These are phyloP conservation scores for Penicillium sp. DNA, from an alignment of 2,329 filamentous ascomycete genomes.

Conservation along the genomic window DNA sequence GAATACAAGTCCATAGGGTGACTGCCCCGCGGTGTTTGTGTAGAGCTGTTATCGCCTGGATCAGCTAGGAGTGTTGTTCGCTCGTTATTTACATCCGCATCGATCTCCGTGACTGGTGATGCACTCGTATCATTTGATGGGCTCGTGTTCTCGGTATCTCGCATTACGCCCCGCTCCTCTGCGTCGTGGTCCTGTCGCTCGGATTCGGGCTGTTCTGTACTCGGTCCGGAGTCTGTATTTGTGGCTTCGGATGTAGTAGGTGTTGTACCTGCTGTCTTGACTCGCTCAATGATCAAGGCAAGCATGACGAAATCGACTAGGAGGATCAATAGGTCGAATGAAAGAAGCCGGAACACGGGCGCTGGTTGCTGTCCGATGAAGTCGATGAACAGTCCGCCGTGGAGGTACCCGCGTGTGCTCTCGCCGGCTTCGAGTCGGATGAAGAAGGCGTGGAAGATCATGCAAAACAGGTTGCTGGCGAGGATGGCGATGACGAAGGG, in stretches of 20 bases:
- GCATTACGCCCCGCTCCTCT: constrained; percentile 55
- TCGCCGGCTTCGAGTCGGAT: constrained; percentile 51
- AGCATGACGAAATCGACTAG: constrained; percentile 56
- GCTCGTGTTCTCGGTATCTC: constrained; percentile 33
- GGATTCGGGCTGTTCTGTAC: constrained; percentile 12
- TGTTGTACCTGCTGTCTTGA: constrained; percentile 40
- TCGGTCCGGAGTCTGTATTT: constrained; percentile 21
- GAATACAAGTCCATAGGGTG: constrained; percentile 39
- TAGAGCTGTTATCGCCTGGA: constrained; percentile 24
- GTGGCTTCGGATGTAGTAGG: constrained; percentile 6
- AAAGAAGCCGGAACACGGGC: constrained; percentile 50
- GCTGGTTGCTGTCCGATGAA: constrained; percentile 60
- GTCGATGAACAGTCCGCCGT: constrained; percentile 60
- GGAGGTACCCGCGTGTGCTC: constrained; percentile 52
- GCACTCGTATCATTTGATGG: constrained; percentile 38
- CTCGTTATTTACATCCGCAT: constrained; percentile 25
- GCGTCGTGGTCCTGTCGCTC: constrained; percentile 52
- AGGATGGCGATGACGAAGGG: constrained; percentile 54
- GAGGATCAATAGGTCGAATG: constrained; percentile 53
- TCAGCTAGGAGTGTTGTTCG: constrained; percentile 35
- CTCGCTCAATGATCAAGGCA: constrained; percentile 50
- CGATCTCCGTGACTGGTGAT: constrained; percentile 8
- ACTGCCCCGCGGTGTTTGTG: constrained; percentile 17
- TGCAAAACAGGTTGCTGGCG: constrained; percentile 52
- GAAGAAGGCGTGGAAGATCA: constrained; percentile 54